Base-by-base conservation (phyloP, 139 green algal species). In the Tetradesmus lagerheimii region DNA sequence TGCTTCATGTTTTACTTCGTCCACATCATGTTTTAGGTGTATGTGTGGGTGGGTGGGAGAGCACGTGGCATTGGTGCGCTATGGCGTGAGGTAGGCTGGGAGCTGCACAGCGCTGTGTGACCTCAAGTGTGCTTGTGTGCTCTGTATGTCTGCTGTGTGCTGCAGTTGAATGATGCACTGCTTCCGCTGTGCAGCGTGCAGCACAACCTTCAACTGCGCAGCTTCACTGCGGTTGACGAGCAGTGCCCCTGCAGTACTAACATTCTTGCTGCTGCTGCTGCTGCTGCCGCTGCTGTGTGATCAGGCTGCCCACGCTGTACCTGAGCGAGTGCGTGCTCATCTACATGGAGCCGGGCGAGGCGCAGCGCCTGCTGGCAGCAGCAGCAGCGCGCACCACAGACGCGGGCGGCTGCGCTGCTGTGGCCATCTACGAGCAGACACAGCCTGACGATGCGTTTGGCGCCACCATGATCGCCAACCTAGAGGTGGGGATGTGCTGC, bases 301-400 rank as follows among this genome's bases (percentile, higher is more conserved):
- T n/a, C n/a, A 94, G 89, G 6, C 74, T 89, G 1, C 97, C 97
- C 34, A 98, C 96, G 0, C 89, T 95, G n/a, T 90, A 98, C 9
- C 86, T 99, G 35, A 92, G 93, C 4, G 97, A 99, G 92, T 99
- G 97, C 80, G 96, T 98, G 84, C 92, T 99, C 31, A 96, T 98
- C 4, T 99, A 99, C 94, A 91, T 99, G 93, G 92, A 97, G 80
- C 93, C 96, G 0, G 53, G 80, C 14, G 86, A 97, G 43, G 95
- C 90, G 81, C 39, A 71, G 0, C 77, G 87, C 4, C 57, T 99
- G 50, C 87, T 98, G 79, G 95, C 76, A 11, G 79, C 50, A 41
- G 76, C 76, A 66, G 53, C 77, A 45, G 78, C 87, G 53, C 25
- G 38, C 0, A 2, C 35, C 43, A 50, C 75, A 85, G 34, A 88